phyloP scores from a whole-genome alignment of 2,329 filamentous ascomycete species.

The Pseudocercospora ulei region DNA sequence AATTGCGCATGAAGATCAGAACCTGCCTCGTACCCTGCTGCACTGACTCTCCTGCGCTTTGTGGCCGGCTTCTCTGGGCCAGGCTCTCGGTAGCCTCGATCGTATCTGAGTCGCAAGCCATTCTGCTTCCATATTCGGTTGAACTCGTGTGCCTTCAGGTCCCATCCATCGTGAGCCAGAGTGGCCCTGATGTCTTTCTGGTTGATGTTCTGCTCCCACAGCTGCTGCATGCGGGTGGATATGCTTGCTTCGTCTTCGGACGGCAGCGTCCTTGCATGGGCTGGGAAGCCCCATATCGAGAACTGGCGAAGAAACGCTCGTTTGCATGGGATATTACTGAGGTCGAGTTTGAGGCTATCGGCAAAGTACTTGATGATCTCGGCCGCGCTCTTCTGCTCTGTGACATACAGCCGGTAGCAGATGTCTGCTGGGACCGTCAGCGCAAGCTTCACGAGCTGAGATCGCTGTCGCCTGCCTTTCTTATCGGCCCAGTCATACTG shows the following conservation, averaged over 20 bases:
- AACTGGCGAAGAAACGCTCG: constrained; percentile 27
- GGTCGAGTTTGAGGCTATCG: constrained; percentile 35
- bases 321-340: constrained; percentile 49
- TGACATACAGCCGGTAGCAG: constrained; percentile 64
- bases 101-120: constrained; percentile 35
- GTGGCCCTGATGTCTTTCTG: constrained; percentile 65
- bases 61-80: constrained; percentile 34
- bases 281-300: constrained; percentile 62
- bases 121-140: constrained; percentile 52
- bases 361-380: constrained; percentile 64
- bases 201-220: constrained; percentile 65
- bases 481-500: constrained; percentile 59
- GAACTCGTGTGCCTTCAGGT: constrained; percentile 50
- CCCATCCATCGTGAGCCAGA: constrained; percentile 61
- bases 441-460: too few relatives aligned
- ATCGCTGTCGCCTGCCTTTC: too few relatives aligned
- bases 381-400: constrained; percentile 61
- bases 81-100: constrained; percentile 21
- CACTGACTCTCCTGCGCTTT: constrained; percentile 32
- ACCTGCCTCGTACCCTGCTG: neutral
- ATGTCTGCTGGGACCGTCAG: too few relatives aligned
- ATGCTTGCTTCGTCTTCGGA: constrained; percentile 60
- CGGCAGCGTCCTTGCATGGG: constrained; percentile 56
- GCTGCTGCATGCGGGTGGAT: constrained; percentile 59
- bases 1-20: constrained; percentile 1